These are phyloP conservation scores for Ampelocalamus luodianensis DNA, from an alignment of 176 grass and related monocot species.

Conservation along the genomic window DNA sequence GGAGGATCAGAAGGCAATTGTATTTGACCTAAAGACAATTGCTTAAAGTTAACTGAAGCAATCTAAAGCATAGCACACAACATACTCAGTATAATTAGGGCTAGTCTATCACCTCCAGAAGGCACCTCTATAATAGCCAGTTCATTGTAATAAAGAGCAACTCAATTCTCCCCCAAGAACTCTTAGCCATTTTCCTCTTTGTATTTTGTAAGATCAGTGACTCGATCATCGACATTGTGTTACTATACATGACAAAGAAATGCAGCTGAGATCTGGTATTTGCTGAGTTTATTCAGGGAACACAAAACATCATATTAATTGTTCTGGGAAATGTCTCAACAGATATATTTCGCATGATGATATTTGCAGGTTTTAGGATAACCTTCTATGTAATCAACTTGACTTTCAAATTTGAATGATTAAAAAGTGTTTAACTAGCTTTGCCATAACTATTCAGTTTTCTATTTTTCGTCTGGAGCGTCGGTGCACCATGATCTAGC, in stretches of 20 bases:
- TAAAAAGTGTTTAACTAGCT: neutral
- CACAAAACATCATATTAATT: neutral
- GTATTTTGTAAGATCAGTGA: no score
- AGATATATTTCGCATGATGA: slow-evolving; percentile 1
- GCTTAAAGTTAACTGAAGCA: no score
- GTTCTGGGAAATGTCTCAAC: slow-evolving; percentile 8
- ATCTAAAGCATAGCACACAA: no score
- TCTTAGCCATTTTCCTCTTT: no score
- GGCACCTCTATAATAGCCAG: no score
- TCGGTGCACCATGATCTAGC: no score
- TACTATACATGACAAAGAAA: neutral
- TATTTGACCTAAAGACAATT: no score
- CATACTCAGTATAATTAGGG: no score
- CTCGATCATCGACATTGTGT: neutral
- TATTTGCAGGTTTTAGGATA: slow-evolving; percentile 1
- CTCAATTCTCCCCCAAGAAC: no score
- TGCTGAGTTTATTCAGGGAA: neutral
- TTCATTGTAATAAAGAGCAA: no score
- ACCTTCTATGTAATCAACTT: neutral
- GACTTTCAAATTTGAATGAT: slow-evolving; percentile 2
- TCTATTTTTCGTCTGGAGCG: neutral
- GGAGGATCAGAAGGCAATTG: no score
- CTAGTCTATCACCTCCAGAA: no score
- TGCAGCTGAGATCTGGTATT: neutral
- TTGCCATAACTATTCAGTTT: neutral